A percentile compares a stretch with the other conserved stretches of the same genome.
Conservation (phyloP, 2,329 filamentous ascomycete genomes). For the Knoxdaviesia capensis region DNA sequence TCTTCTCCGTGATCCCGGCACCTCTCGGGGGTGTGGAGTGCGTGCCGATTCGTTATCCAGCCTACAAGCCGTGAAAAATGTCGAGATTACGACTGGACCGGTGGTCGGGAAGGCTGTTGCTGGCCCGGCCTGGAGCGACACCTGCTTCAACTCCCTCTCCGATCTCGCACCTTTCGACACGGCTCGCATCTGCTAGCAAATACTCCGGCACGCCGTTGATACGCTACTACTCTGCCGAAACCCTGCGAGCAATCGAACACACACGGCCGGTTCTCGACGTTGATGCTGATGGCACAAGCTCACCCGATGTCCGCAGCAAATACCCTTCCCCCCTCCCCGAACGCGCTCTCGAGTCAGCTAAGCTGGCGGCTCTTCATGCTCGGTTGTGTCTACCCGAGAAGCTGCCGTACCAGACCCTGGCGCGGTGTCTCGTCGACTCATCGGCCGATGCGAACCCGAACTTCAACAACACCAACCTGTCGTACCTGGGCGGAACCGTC, state of each 20-base stretch:
- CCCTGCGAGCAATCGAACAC: slow-evolving; percentile 3
- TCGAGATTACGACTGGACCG: no score
- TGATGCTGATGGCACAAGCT: slow-evolving; percentile 12
- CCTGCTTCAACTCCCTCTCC: no score
- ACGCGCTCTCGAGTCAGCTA: slow-evolving; percentile 53
- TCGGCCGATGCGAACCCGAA: slow-evolving; percentile 60
- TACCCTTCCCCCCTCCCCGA: slow-evolving; percentile 54
- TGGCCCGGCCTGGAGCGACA: no score
- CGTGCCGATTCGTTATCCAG: no score
- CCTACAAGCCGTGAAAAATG: no score
- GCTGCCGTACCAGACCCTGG: slow-evolving; percentile 71
- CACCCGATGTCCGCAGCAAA: slow-evolving; percentile 13
- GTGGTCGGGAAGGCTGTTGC: no score
- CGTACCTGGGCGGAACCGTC: slow-evolving; percentile 62
- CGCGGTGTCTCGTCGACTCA: slow-evolving; percentile 64
- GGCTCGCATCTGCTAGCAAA: no score
- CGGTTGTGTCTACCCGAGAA: slow-evolving; percentile 65
- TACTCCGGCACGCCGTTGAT: no score
- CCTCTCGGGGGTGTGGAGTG: no score
- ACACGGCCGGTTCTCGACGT: slow-evolving; percentile 7
- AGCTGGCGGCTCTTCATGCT: slow-evolving; percentile 81
- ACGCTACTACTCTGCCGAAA: no score
- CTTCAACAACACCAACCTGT: slow-evolving; percentile 79
- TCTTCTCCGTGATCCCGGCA: no score
- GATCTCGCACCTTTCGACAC: no score